Conservation (phyloP, 2,329 filamentous ascomycete genomes). For the Huntiella savannae region DNA sequence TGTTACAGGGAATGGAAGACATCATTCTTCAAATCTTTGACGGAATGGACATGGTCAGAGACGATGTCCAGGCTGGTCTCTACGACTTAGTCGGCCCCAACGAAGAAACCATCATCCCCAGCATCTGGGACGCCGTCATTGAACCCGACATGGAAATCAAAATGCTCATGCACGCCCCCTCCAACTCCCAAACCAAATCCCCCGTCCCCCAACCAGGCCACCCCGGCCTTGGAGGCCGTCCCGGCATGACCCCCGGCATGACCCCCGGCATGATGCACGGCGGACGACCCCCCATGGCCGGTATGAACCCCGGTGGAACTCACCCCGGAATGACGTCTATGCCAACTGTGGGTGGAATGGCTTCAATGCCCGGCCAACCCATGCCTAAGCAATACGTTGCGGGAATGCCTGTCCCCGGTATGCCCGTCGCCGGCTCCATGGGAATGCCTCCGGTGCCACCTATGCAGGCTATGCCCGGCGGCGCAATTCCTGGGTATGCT, state of each 20-base stretch:
- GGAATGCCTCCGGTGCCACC: background rate
- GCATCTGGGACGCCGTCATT: slow-evolving; percentile 62
- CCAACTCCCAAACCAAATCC: slow-evolving; percentile 19
- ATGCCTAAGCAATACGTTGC: too few species aligned
- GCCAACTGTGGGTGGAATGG: background rate
- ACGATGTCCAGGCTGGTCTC: slow-evolving; percentile 57
- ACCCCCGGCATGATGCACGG: background rate
- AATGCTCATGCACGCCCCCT: slow-evolving; percentile 41
- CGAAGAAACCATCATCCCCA: slow-evolving; percentile 62
- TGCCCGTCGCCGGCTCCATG: background rate
- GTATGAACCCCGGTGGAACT: too few species aligned
- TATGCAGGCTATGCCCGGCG: background rate
- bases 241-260: background rate
- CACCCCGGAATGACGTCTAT: background rate
- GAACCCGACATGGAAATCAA: slow-evolving; percentile 45
- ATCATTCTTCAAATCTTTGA: slow-evolving; percentile 70
- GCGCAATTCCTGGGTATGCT: background rate
- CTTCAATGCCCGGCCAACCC: background rate
- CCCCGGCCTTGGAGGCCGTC: background rate
- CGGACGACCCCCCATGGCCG: background rate
- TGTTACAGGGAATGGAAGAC: slow-evolving; percentile 60
- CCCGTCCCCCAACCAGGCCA: background rate
- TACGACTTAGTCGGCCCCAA: slow-evolving; percentile 66
- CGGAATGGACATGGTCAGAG: slow-evolving; percentile 57
- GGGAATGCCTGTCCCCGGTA: background rate